Base-by-base conservation (phyloP, 495 filamentous ascomycete genomes). In the Trichoderma gamsii region DNA sequence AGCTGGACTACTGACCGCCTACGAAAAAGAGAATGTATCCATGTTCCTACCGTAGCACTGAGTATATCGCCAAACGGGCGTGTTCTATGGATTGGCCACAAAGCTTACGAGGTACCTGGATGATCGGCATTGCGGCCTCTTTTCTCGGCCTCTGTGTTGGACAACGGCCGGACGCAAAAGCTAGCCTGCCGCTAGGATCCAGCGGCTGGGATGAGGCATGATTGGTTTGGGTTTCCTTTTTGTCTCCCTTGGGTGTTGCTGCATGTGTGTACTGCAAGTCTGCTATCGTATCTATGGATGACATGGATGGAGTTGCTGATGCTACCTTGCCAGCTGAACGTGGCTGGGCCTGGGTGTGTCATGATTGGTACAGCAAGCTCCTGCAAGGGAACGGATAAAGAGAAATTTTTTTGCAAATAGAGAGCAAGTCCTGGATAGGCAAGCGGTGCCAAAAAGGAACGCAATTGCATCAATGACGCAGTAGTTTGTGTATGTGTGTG, bases 41-140 rank as follows among this genome's bases (percentile, higher is more conserved):
- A 9, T 5, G 18, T 9, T 5, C 7, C 27, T 61, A 61, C 12
- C 16, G 56, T 61, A 61, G 27, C 56, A 61, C 56, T 21, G 56
- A 29, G 56, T 61, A 61, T 61, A 18, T 61, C n/a, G 56, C 49
- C 51, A 56, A 61, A 29, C 23, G 23, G 56, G 44, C 44, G 15
- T 16, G n/a, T 15, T n/a, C 44, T n/a, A 1, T 49, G 12, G 44
- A 49, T 49, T 15, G 44, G n/a, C 35, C 18, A 12, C 13, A 25
- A 32, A 61, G 27, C 25, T 11, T 27, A 25, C 27, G 56, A 61
- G 56, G 23, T 61, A 35, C 56, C 56, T 61, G 56, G 56, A 61
- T 61, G 56, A 61, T 61, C 56, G 56, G 56, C 56, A 61, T 61
- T 25, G 56, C 27, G 27, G 56, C 23, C 56, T 56, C 51, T 21